Percentiles rank a stretch among this genome's conserved stretches.
Evolutionary conservation across 805 yeast species (phyloP).

Genomic region (Saccharomycopsis fodiens): DNA sequence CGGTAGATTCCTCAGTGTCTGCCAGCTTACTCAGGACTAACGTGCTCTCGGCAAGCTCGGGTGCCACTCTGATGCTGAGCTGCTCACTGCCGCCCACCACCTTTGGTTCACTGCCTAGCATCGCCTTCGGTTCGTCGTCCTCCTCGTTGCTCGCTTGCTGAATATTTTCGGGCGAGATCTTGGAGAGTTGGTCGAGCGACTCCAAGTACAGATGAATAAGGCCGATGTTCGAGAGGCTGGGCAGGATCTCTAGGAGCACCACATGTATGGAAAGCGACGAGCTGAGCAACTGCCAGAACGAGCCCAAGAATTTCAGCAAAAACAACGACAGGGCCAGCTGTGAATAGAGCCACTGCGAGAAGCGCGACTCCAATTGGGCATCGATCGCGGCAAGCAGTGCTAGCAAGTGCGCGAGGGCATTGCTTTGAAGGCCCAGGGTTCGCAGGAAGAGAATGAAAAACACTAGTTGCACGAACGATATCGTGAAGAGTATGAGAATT

Average conservation of each 20-base stretch:
- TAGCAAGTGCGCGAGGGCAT: neutral
- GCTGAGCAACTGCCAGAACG: constrained; percentile 10
- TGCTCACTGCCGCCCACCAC: neutral
- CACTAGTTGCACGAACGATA: neutral
- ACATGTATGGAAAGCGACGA: constrained; percentile 16
- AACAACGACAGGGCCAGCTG: no score
- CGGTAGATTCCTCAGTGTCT: neutral
- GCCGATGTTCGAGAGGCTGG: constrained; percentile 7
- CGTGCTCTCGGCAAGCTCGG: constrained; percentile 7
- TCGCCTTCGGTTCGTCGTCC: neutral
- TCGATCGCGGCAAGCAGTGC: constrained; percentile 3
- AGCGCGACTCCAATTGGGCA: constrained; percentile 4
- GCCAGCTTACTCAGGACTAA: constrained; percentile 1
- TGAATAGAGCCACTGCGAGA: constrained; percentile 3
- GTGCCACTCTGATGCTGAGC: constrained; percentile 5
- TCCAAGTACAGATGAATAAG: constrained; percentile 9
- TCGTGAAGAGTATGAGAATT: constrained; percentile 1
- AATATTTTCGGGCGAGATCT: constrained; percentile 11
- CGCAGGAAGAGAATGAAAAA: neutral
- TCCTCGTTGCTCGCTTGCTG: constrained; percentile 4
- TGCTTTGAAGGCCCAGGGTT: neutral
- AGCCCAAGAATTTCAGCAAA: constrained; percentile 6
- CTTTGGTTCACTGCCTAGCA: neutral
- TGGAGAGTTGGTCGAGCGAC: constrained; percentile 16
- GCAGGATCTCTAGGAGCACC: constrained; percentile 11